Base-by-base conservation (phyloP, 164 flowering plant genomes). In the Vitis amurensis region DNA sequence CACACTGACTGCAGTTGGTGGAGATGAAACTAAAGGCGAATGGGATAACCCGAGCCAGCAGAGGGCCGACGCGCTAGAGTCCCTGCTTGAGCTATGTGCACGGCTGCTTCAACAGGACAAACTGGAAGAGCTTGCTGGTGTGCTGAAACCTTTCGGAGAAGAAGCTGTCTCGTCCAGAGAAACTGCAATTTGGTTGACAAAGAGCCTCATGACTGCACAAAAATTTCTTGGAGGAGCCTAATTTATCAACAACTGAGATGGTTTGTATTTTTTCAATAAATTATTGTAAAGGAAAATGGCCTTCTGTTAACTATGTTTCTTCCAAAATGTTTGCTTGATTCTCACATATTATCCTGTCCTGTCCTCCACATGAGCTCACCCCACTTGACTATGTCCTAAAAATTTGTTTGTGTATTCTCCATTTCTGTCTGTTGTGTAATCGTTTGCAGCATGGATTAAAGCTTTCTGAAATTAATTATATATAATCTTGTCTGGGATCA, bases 181-280 rank as follows among this genome's bases (percentile, higher is more conserved):
- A 75, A 93, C 98, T 55, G 94, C 98, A 48, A 93, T 93, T 48
- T 93, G 91, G 94, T 79, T 93, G 75, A 87, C 98, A 15, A 91
- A 88, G 73, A 91, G 91, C 80, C 87, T 93, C 61, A 84, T 91
- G 73, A 76, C 79, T 72, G 82, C 85, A 15, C 87, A 84, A 16
- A 89, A 91, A 52, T 68, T 76, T 12, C 71, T 72, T 2, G 81
- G 76, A 47, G 86, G 74, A 47, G 68, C 78, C 65, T 86, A 59
- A 71, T 68, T 51, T 51, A 37, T 51, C 31, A 12, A 53, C 50
- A 10, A 17, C 19, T 69, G 37, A n/a, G 16, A 31, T 50, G 61
- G 27, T 61, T 50, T 56, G 64, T 30, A 37, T 61, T 59, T 49
- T 69, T 61, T 66, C 11, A 44, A 37, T 37, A 37, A 37, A 37